Percentiles rank a stretch among this genome's conserved stretches.
Conservation (phyloP, 768 basidiomycete genomes). For the Lactifluus hygrophoroides region DNA sequence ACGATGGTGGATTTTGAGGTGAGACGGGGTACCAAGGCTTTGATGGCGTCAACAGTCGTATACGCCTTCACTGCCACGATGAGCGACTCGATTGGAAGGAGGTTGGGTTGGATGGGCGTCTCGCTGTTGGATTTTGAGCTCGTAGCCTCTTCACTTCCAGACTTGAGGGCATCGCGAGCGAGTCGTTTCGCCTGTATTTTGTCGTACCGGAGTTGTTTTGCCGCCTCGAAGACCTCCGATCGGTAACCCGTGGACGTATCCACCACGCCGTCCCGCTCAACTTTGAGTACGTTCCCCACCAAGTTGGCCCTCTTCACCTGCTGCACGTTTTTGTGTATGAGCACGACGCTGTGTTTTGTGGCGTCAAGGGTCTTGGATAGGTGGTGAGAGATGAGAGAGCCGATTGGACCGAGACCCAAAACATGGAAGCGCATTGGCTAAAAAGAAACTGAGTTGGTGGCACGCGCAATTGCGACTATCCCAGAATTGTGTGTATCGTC, state of each 20-base stretch:
- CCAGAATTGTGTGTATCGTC: not conserved
- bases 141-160: not conserved
- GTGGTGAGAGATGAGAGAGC: conserved; percentile 73
- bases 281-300: conserved; percentile 32
- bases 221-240: conserved; percentile 39
- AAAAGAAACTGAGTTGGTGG: not conserved
- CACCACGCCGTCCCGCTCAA: conserved; percentile 44
- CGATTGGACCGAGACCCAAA: conserved; percentile 77
- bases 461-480: no score
- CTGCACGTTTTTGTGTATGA: conserved; percentile 53
- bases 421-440: conserved; percentile 60
- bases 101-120: not conserved
- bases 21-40: conserved; percentile 53
- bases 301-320: conserved; percentile 31
- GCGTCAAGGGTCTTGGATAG: conserved; percentile 52
- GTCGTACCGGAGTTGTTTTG: conserved; percentile 3
- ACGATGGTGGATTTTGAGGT: conserved; percentile 69
- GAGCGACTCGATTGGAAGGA: conserved; percentile 55
- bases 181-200: not conserved
- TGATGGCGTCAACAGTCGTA: conserved; percentile 49
- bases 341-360: conserved; percentile 43
- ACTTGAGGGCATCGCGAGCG: not conserved
- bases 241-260: conserved; percentile 37
- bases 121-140: not conserved
- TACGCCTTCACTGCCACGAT: conserved; percentile 78